Conservation (phyloP, 2,329 filamentous ascomycete genomes). For the Rosellinia necatrix region DNA sequence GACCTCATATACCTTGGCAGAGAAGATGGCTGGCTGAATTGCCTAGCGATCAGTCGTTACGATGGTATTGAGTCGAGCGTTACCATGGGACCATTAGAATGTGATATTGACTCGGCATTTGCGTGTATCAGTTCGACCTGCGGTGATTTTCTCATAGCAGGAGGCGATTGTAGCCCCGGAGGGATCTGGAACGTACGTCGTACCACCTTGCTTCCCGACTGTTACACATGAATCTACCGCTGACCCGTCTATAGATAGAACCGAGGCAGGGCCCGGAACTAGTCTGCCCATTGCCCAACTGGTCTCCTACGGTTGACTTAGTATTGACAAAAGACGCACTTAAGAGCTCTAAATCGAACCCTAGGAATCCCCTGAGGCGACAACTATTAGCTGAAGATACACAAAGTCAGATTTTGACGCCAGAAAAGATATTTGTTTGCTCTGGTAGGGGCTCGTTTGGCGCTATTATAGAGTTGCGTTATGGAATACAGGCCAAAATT, state of each 20-base stretch:
- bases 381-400: constrained; percentile 38
- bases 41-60: constrained; percentile 67
- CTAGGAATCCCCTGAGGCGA: constrained; percentile 55
- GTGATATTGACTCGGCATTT: constrained; percentile 81
- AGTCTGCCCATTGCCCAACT: constrained; percentile 67
- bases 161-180: constrained; percentile 78
- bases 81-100: constrained; percentile 68
- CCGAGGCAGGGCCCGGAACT: constrained; percentile 58
- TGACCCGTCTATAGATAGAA: constrained; percentile 47
- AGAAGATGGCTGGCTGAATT: constrained; percentile 82
- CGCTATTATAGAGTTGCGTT: constrained; percentile 69
- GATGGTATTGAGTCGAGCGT: constrained; percentile 60
- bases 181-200: constrained; percentile 71
- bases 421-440: constrained; percentile 68
- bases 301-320: constrained; percentile 63
- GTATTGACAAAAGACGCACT: constrained; percentile 49
- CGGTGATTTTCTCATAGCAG: constrained; percentile 78
- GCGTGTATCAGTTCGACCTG: constrained; percentile 71
- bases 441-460: constrained; percentile 67
- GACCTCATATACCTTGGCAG: constrained; percentile 86
- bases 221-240: not conserved
- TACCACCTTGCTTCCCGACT: not conserved
- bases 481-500: constrained; percentile 72
- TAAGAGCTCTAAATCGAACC: constrained; percentile 31
- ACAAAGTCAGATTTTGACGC: constrained; percentile 37